phyloP scores from a whole-genome alignment of 768 basidiomycete genomes.

The Calocybe cyanea region DNA sequence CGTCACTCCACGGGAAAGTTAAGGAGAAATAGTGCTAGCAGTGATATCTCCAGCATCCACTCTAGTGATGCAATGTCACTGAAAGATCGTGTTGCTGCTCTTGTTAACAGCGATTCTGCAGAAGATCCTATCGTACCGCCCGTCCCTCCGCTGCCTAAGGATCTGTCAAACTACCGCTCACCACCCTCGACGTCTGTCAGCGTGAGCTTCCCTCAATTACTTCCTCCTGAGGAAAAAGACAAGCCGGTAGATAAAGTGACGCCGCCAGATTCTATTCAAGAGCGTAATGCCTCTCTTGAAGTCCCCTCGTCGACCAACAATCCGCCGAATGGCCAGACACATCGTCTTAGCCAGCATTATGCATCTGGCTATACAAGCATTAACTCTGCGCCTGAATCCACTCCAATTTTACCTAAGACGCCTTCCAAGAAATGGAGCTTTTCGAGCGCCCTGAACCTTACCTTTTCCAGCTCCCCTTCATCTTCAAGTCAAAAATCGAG shows the following conservation, averaged over 20 bases:
- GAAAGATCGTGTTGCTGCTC: constrained; percentile 67
- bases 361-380: constrained; percentile 28
- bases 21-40: constrained; percentile 79
- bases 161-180: constrained; percentile 72
- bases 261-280: constrained; percentile 43
- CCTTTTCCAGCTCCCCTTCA: constrained; percentile 63
- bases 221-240: constrained; percentile 38
- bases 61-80: constrained; percentile 60
- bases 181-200: constrained; percentile 59
- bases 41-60: constrained; percentile 76
- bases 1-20: constrained; percentile 68
- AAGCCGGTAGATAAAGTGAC: constrained; percentile 27
- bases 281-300: constrained; percentile 48
- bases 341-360: constrained; percentile 38
- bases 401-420: constrained; percentile 56
- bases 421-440: constrained; percentile 98
- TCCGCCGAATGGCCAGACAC: constrained; percentile 23
- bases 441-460: constrained; percentile 79
- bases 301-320: constrained; percentile 39
- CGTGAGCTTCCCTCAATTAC: constrained; percentile 42
- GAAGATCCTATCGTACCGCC: constrained; percentile 80
- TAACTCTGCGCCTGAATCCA: constrained; percentile 39
- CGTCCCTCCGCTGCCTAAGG: constrained; percentile 90
- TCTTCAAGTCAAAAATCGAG: constrained; percentile 52
- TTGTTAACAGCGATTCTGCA: constrained; percentile 51